Evolutionary conservation across 176 grass and related monocot genomes (phyloP).

Genomic region (Guadua angustifolia): DNA sequence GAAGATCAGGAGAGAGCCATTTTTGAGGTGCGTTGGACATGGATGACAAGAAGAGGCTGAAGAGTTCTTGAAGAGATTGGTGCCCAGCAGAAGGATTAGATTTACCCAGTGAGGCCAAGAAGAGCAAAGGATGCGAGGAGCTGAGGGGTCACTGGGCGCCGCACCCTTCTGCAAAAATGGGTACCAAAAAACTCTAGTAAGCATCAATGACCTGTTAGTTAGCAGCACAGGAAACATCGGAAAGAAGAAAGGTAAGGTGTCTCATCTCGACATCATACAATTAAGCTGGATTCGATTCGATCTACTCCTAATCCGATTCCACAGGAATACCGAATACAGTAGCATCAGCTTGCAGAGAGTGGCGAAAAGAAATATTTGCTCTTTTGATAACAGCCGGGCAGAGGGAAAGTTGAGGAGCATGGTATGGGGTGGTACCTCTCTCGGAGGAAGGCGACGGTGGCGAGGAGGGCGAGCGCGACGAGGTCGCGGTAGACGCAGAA

Average conservation of each 20-base stretch:
- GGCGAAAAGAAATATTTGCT: neutral
- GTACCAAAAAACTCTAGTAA: neutral
- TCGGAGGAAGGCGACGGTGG: constrained; percentile 66
- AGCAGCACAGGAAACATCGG: neutral
- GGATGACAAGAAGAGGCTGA: neutral
- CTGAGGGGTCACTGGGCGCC: constrained; percentile 54
- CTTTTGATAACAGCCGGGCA: neutral
- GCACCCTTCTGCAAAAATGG: constrained; percentile 48
- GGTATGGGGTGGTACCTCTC: constrained; percentile 47
- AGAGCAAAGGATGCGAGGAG: constrained; percentile 75
- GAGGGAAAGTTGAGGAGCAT: neutral
- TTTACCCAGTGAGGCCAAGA: constrained; percentile 86
- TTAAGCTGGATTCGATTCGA: neutral
- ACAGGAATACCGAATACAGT: neutral
- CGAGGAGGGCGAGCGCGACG: constrained; percentile 77
- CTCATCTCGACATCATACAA: neutral
- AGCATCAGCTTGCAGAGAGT: too few relatives aligned
- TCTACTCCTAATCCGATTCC: neutral
- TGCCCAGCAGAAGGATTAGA: neutral
- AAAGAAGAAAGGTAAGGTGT: neutral
- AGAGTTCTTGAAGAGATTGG: neutral
- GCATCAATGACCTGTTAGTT: neutral
- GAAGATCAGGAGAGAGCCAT: neutral
- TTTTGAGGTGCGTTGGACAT: neutral
- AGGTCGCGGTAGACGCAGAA: constrained; percentile 97